Evolutionary conservation across 192 early-diverging fungal genomes (phyloP).

Genomic region (Globomyces pollinis-pini): DNA sequence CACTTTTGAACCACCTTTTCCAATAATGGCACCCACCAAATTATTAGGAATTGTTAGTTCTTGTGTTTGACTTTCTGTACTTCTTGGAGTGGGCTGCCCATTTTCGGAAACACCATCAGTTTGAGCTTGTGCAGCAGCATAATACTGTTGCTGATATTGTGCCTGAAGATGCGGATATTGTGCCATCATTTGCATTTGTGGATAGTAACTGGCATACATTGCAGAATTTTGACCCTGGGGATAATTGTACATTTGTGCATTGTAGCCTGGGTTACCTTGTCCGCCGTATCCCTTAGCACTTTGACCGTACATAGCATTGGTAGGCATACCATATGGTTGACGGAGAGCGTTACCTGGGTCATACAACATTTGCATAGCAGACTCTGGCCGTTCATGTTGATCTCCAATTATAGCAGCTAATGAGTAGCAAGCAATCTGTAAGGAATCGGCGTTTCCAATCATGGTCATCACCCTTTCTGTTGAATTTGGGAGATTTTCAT

Average conservation of each 20-base stretch:
- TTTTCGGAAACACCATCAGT: not conserved
- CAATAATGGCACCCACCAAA: slow-evolving; percentile 97
- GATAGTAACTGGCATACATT: slow-evolving; percentile 7
- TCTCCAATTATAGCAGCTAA: not conserved
- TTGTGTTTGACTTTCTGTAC: slow-evolving; percentile 1
- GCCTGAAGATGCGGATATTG: not conserved
- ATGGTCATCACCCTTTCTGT: slow-evolving; percentile 91
- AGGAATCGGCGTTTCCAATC: slow-evolving; percentile 73
- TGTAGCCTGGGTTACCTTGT: not conserved
- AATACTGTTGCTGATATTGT: not conserved
- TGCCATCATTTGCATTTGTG: slow-evolving; percentile 9
- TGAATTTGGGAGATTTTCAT: slow-evolving; percentile 85
- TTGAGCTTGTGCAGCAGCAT: not conserved
- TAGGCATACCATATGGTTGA: not conserved
- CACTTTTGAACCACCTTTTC: slow-evolving; percentile 69
- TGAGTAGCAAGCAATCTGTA: slow-evolving; percentile 63
- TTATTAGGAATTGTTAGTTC: slow-evolving; percentile 70
- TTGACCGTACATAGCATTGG: too few species aligned
- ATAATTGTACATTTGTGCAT: not conserved
- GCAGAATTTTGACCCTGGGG: not conserved
- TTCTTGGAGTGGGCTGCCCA: not conserved
- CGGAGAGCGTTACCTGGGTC: not conserved
- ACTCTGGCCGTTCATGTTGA: not conserved
- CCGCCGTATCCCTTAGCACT: too few species aligned
- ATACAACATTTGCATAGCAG: not conserved